Evolutionary conservation across 1,284 basidiomycete genomes (phyloP), one percentile per base, ranked within the genome.

Genomic region (Trametes polyzona): DNA sequence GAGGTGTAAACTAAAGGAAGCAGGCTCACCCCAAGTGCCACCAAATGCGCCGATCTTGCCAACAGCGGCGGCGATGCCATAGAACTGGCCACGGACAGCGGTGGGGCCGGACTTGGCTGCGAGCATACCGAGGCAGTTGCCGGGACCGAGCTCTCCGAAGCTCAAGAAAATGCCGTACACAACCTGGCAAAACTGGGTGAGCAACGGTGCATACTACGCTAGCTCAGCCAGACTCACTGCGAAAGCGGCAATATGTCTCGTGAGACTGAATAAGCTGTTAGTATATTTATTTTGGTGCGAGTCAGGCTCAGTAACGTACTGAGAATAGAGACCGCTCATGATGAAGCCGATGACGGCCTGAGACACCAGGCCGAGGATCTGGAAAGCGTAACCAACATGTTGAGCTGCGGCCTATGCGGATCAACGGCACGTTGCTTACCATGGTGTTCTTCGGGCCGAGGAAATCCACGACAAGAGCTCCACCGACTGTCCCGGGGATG

Each of bases 21-120:
- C n/a, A n/a, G 17, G 76, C 82, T 16, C 71, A 84, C 83, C 80
- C 84, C 86, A 93, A 44, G 87, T 90, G 35, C 93, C 91, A 54
- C 88, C 83, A 71, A 95, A 95, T 4, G 93, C 93, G 26, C 92
- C 92, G 41, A 93, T 69, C 74, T 97, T 98, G n/a, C 95, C 96
- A 35, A 93, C 71, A 3, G 94, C 95, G 41, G 95, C 95, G 3
- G 92, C 93, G 42, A 86, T 67, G 27, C 91, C 92, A 69, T 95
- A 96, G 71, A 89, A 90, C 59, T 95, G 90, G 2, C 93, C 93
- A 63, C 94, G 88, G 44, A 93, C 81, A 19, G 92, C 92, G 0
- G 93, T 95, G 1, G 93, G 92, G 53, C 90, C 87, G 2, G 80
- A 83, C 76, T 96, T 96, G 55, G 86, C 80, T 7, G 93, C 93